A percentile compares a stretch with the other conserved stretches of the same genome.
Conservation (phyloP, 2,329 filamentous ascomycete species). For the Lecanicillium sp. region DNA sequence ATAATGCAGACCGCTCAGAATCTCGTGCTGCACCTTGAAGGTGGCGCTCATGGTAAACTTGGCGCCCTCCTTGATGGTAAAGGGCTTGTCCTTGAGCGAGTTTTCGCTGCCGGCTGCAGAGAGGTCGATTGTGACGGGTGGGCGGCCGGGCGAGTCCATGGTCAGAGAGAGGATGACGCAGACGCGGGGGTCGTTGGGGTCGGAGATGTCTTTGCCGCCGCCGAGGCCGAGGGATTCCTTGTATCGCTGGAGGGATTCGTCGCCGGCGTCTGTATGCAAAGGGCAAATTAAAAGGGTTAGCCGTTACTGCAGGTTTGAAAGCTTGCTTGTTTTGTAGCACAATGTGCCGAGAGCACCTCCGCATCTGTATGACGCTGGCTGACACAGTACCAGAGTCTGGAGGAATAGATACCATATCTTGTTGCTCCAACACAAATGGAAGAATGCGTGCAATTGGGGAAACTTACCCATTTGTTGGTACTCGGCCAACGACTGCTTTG, state of each 20-base stretch:
- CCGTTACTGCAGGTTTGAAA: background rate
- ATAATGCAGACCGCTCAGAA: conserved; percentile 91
- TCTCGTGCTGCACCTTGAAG: conserved; percentile 96
- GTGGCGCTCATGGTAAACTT: conserved; percentile 90
- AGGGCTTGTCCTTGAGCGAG: conserved; percentile 81
- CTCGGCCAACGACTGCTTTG: conserved; percentile 92
- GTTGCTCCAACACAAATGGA: too few relatives aligned
- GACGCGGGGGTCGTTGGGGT: conserved; percentile 75
- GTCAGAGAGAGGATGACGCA: conserved; percentile 90
- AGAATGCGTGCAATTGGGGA: background rate
- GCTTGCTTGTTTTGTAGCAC: too few relatives aligned
- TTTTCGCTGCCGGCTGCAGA: conserved; percentile 63
- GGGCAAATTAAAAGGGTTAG: conserved; percentile 12
- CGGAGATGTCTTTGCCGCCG: conserved; percentile 61
- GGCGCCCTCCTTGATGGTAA: conserved; percentile 93
- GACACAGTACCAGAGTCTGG: too few relatives aligned
- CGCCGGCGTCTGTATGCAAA: conserved; percentile 49
- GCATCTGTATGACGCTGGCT: too few relatives aligned
- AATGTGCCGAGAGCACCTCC: too few relatives aligned
- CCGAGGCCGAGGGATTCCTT: conserved; percentile 90
- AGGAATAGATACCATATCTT: too few relatives aligned
- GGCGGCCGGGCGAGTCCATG: conserved; percentile 74
- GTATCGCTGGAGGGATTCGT: conserved; percentile 95
- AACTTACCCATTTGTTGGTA: conserved; percentile 84
- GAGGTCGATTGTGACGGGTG: conserved; percentile 84